These are phyloP conservation scores for Kalmusia sp. DNA, from an alignment of 2,329 filamentous ascomycete species.

Conservation along the genomic window DNA sequence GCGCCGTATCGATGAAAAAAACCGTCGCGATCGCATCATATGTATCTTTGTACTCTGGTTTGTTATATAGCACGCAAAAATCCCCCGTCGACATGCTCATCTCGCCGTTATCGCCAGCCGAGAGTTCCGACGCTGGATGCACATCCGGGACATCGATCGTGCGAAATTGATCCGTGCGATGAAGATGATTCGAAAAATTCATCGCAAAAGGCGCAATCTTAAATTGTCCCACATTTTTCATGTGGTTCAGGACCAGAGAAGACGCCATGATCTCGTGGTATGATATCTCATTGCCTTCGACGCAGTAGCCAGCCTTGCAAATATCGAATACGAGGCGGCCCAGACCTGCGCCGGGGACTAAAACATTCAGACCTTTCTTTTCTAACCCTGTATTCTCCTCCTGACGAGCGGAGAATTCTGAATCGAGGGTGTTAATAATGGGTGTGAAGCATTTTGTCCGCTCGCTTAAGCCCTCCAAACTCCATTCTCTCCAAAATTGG, in stretches of 20 bases:
- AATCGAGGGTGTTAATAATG: slow-evolving; percentile 70
- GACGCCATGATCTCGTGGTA: slow-evolving; percentile 95
- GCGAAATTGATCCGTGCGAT: slow-evolving; percentile 75
- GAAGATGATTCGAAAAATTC: slow-evolving; percentile 84
- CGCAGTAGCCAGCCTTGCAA: slow-evolving; percentile 72
- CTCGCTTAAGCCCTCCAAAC: slow-evolving; percentile 79
- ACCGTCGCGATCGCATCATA: slow-evolving; percentile 89
- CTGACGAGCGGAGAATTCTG: slow-evolving; percentile 47
- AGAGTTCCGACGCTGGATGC: slow-evolving; percentile 48
- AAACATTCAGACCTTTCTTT: slow-evolving; percentile 63
- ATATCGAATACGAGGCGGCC: slow-evolving; percentile 90
- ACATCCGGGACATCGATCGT: slow-evolving; percentile 81
- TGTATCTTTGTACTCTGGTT: slow-evolving; percentile 63
- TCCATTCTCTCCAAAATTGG: slow-evolving; percentile 97
- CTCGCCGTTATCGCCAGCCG: slow-evolving; percentile 21
- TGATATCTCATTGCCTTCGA: slow-evolving; percentile 92
- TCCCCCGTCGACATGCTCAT: slow-evolving; percentile 96
- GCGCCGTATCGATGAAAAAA: slow-evolving; percentile 97
- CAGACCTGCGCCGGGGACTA: slow-evolving; percentile 89
- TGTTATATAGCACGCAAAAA: slow-evolving; percentile 84
- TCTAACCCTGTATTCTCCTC: slow-evolving; percentile 23
- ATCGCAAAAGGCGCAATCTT: slow-evolving; percentile 85
- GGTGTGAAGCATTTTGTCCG: slow-evolving; percentile 79
- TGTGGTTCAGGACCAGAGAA: slow-evolving; percentile 75
- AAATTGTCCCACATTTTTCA: slow-evolving; percentile 66